Conservation (phyloP, 2,329 filamentous ascomycete species). For the Monilinia fructicola region DNA sequence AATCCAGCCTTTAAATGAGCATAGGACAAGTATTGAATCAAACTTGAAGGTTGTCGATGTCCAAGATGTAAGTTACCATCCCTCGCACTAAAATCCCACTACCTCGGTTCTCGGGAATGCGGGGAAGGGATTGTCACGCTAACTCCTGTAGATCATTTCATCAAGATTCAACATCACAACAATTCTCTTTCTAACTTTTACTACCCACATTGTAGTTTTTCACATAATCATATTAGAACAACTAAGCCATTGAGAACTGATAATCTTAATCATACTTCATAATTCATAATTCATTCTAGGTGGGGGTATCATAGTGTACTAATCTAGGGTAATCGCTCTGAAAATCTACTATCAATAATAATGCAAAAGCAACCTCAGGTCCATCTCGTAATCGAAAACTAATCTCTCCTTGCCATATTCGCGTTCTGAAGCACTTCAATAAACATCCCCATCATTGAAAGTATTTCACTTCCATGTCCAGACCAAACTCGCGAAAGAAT, state of each 20-base stretch:
- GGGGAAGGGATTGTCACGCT: neutral
- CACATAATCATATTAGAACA: neutral
- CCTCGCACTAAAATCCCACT: neutral
- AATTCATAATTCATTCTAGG: conserved; percentile 22
- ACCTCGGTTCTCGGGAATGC: neutral
- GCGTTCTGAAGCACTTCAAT: neutral
- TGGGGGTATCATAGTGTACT: conserved; percentile 33
- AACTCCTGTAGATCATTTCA: neutral
- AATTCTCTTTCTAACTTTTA: neutral
- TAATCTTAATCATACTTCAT: conserved; percentile 18
- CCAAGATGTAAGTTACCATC: too few species aligned
- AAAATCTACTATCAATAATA: neutral
- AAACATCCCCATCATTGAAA: neutral
- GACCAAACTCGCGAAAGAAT: neutral
- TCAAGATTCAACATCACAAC: too few species aligned
- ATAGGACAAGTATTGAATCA: too few species aligned
- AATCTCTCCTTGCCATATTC: neutral
- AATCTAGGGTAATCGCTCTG: conserved; percentile 16
- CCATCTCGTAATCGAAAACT: neutral
- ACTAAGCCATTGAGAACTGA: neutral
- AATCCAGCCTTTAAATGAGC: too few species aligned
- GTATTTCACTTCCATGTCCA: neutral
- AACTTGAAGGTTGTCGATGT: too few species aligned
- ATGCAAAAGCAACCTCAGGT: neutral
- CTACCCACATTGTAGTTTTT: neutral